Evolutionary conservation across 2,329 filamentous ascomycete species (phyloP).

Genomic region (Stagonosporopsis tanaceti): DNA sequence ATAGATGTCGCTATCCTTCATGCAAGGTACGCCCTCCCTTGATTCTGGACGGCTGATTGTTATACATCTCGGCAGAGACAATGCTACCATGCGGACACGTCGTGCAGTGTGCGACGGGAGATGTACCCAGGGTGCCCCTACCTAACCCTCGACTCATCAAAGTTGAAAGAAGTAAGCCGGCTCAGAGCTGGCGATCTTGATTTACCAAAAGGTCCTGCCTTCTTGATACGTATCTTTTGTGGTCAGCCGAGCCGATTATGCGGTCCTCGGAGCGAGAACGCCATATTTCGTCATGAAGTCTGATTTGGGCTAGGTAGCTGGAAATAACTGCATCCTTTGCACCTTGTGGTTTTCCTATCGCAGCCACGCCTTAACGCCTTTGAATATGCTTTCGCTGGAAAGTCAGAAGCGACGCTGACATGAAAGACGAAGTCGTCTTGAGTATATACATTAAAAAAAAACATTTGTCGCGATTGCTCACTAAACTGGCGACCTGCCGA

Average conservation of each 20-base stretch:
- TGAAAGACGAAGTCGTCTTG: neutral
- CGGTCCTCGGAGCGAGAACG: constrained; percentile 17
- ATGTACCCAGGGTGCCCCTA: constrained; percentile 10
- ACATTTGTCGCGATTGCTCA: neutral
- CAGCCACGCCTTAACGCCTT: constrained; percentile 4
- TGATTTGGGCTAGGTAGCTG: constrained; percentile 13
- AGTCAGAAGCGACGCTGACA: neutral
- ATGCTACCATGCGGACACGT: constrained; percentile 16
- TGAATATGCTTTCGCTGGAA: constrained; percentile 3
- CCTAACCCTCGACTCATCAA: constrained; percentile 11
- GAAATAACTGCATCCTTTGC: constrained; percentile 13
- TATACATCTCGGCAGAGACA: constrained; percentile 2
- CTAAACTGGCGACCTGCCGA: constrained; percentile 25
- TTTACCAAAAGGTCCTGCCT: neutral
- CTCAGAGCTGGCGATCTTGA: neutral
- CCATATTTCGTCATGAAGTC: constrained; percentile 29
- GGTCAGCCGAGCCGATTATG: constrained; percentile 24
- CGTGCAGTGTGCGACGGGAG: constrained; percentile 11
- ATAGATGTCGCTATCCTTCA: constrained; percentile 21
- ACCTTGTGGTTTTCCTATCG: constrained; percentile 3
- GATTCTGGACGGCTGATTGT: constrained; percentile 12
- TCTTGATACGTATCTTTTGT: constrained; percentile 11
- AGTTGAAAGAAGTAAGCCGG: constrained; percentile 3
- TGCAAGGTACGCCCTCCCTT: constrained; percentile 37
- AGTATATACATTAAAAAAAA: constrained; percentile 8